Evolutionary conservation across 2,329 filamentous ascomycete genomes (phyloP).

Genomic region (Leptodontidium sp.): DNA sequence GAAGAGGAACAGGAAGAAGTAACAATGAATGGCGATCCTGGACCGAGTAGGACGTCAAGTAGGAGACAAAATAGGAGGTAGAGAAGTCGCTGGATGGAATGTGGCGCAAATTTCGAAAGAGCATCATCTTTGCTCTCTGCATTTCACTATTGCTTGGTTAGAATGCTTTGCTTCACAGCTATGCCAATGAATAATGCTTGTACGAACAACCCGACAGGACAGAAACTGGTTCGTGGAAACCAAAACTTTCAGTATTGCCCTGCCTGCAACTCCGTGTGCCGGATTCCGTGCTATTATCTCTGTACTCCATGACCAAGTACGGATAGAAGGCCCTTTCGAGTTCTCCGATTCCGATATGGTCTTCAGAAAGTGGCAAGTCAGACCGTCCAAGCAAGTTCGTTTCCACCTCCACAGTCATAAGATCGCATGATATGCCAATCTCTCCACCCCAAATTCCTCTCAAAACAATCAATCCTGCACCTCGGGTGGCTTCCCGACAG

Average conservation of each 20-base stretch:
- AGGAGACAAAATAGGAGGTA: slow-evolving; percentile 24
- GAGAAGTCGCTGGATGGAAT: not conserved
- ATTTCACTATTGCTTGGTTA: too few relatives aligned
- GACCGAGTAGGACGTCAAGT: slow-evolving; percentile 27
- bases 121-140: not conserved
- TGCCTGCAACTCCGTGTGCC: not conserved
- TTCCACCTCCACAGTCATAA: not conserved
- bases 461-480: slow-evolving; percentile 52
- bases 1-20: slow-evolving; percentile 41
- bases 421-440: not conserved
- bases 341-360: not conserved
- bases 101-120: not conserved
- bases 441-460: not conserved
- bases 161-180: not conserved
- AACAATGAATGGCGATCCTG: slow-evolving; percentile 30
- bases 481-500: slow-evolving; percentile 71
- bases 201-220: not conserved
- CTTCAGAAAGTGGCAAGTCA: too few relatives aligned
- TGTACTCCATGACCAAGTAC: not conserved
- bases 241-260: not conserved
- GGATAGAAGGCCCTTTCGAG: too few relatives aligned
- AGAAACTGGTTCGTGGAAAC: not conserved
- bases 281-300: not conserved
- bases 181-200: slow-evolving; percentile 6
- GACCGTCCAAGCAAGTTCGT: too few relatives aligned